Evolutionary conservation across 2,329 filamentous ascomycete genomes (phyloP), one percentile per base, ranked within the genome.

Genomic region (Emericellopsis cladophorae): DNA sequence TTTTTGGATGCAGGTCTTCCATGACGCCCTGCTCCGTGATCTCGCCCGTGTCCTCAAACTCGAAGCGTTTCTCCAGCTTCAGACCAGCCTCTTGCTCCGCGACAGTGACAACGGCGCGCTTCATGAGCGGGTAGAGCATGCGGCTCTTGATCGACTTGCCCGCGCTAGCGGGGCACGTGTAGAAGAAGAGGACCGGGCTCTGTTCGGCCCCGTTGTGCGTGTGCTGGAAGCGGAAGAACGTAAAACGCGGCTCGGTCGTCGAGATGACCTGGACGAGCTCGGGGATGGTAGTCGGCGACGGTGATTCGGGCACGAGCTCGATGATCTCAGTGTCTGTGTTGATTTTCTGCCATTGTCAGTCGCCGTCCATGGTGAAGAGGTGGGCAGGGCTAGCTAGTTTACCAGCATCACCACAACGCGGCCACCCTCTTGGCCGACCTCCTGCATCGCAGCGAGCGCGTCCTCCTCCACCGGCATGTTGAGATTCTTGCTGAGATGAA

Each of bases 61-160:
- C 77, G 45, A 83, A 78, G 56, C 73, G 81, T 72, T 85, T 88
- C 43, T 76, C 78, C 5, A 86, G 65, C 42, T 65, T 68, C 39
- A 90, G 54, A 0, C 78, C 79, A 1, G 76, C 80, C 48, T 85
- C 75, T 31, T 61, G 62, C 51, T 79, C 74, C 15, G 84, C 84
- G 29, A 80, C 58, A n/a, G 66, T 61, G 24, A 88, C 65, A 4
- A 85, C 81, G 21, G 76, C 73, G 10, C 74, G 67, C 61, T 79
- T 80, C 66, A 79, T 80, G 22, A 80, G 65, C 29, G 85, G 84
- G 57, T 92, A 92, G 54, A 92, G 61, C 86, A 93, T 93, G 47
- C 84, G 72, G 61, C 84, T 81, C 65, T 86, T 89, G 65, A 92
- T 84, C 40, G 74, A 66, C 61, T 79, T 84, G 40, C 71, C 76